phyloP scores from a whole-genome alignment of 2,329 filamentous ascomycete genomes.

The Diaporthe nobilis region DNA sequence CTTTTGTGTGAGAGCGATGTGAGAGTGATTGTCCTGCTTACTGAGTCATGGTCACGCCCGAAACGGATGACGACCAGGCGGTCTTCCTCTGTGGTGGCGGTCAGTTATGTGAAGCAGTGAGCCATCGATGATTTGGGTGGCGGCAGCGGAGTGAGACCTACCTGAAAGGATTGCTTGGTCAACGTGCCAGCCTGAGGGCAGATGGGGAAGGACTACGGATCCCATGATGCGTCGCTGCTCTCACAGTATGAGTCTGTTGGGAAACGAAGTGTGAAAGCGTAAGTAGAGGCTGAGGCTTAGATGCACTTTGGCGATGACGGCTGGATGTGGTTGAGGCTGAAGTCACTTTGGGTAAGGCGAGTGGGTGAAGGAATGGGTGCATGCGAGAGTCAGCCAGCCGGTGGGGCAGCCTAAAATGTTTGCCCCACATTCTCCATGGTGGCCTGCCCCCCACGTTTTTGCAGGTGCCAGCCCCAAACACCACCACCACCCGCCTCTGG shows the following conservation, averaged over 20 bases:
- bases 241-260: too few species aligned
- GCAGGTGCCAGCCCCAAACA: neutral
- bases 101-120: neutral
- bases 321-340: slow-evolving; percentile 6
- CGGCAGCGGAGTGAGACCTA: neutral
- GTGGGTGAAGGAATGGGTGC: neutral
- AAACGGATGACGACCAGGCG: slow-evolving; percentile 95
- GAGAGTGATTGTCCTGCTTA: neutral
- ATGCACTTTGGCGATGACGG: neutral
- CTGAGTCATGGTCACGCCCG: slow-evolving; percentile 76
- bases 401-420: slow-evolving; percentile 16
- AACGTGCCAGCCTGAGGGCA: slow-evolving; percentile 96
- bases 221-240: slow-evolving; percentile 63
- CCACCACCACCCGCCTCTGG: neutral
- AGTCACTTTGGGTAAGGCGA: slow-evolving; percentile 10
- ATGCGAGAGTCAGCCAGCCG: neutral
- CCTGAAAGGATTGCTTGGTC: slow-evolving; percentile 87
- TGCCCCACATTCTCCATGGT: neutral
- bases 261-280: too few species aligned
- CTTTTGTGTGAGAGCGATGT: neutral
- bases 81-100: slow-evolving; percentile 72
- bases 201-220: slow-evolving; percentile 92
- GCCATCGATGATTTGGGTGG: slow-evolving; percentile 53
- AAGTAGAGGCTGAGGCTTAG: neutral
- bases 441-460: neutral